Evolutionary conservation across 2,329 filamentous ascomycete genomes (phyloP), one percentile per base, ranked within the genome.

Genomic region (Neonectria neomacrospora): DNA sequence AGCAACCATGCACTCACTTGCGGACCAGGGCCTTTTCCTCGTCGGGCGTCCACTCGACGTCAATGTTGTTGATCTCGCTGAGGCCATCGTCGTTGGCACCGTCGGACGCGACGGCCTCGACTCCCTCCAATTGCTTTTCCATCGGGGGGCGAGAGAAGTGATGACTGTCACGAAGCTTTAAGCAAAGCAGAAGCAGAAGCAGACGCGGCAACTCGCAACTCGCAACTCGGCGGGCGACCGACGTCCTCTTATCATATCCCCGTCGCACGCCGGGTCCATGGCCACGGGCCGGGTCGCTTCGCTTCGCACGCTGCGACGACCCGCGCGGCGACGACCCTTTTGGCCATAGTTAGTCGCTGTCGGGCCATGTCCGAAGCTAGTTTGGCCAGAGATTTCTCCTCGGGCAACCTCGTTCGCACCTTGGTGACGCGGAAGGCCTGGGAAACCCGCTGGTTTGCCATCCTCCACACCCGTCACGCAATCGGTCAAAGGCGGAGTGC

Each of bases 11-110:
- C 42, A 37, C 71, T 66, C 41, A 76, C 74, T 74, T 75, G 39
- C 72, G 70, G 28, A 76, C 64, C 18, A 76, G 51, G 14, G 56
- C 59, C 41, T 69, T 68, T 54, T 76, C 74, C 34, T 76, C 74
- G 52, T 75, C 74, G 2, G 59, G 54, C 1, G 71, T 67, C 74
- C 71, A 75, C 39, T 76, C 67, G 16, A 66, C 57, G 1, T 70
- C 68, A 6, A 67, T 60, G 26, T 50, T 32, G 14, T 70, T 67
- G n/a, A 61, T 20, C 30, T 70, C 67, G 9, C 55, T 67, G 37
- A 53, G 32, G 41, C 64, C 63, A 3, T 16, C 28, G 44, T 59
- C 56, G 39, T 55, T 57, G 20, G 44, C 60, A 44, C 61, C 63
- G 22, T 53, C 48, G 6, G 48, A 28, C 11, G n/a, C 54, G 11